phyloP scores from a whole-genome alignment of 2,329 filamentous ascomycete genomes.

The Myriosclerotinia curreyana region DNA sequence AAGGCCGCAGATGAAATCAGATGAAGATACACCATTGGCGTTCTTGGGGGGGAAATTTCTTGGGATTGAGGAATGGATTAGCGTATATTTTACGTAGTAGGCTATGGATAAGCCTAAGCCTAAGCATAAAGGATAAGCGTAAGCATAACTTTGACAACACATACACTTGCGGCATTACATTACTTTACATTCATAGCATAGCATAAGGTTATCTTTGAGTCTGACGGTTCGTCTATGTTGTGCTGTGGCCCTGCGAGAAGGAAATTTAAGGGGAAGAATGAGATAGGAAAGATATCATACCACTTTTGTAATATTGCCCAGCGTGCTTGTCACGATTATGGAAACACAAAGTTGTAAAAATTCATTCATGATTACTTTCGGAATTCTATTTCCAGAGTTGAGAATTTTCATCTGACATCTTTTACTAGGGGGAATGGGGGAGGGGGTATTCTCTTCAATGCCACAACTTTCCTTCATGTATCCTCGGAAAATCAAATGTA shows the following conservation, averaged over 20 bases:
- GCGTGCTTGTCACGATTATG: neutral
- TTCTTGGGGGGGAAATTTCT: constrained; percentile 6
- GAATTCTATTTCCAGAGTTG: neutral
- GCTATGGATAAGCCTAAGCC: constrained; percentile 2
- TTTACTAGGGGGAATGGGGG: neutral
- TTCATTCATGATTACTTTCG: neutral
- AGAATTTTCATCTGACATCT: neutral
- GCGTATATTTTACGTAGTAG: constrained; percentile 12
- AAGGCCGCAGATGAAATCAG: neutral
- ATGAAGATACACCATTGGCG: constrained; percentile 11
- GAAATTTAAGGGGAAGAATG: neutral
- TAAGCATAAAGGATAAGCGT: neutral
- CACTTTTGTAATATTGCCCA: neutral
- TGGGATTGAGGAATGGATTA: neutral
- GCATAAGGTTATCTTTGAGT: neutral
- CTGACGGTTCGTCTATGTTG: neutral
- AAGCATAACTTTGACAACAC: neutral
- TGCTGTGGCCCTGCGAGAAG: neutral
- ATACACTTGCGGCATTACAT: neutral
- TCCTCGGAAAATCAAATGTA: neutral
- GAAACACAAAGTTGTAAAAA: neutral
- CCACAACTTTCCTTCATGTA: neutral
- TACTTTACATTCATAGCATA: constrained; percentile 1
- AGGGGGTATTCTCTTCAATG: neutral
- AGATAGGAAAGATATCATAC: neutral